Conservation (phyloP, 257 asterid genomes). For the Vinca minor region DNA sequence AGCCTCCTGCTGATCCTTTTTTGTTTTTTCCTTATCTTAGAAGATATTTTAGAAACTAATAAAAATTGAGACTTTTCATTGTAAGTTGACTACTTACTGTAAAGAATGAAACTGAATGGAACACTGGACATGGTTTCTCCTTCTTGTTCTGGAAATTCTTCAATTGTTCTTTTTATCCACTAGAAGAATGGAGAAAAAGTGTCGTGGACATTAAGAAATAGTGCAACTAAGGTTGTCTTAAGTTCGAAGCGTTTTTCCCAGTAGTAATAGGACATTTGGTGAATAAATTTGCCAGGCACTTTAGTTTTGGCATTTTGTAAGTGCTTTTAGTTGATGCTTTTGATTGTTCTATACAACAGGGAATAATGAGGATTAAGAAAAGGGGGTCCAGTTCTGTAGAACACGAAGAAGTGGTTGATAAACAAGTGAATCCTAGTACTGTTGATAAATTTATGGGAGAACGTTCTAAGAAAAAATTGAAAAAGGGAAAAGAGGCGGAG, state of each 20-base stretch:
- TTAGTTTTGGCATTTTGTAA: not conserved
- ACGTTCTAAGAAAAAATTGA: slow-evolving; percentile 47
- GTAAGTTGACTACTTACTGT: not conserved
- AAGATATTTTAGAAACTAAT: not conserved
- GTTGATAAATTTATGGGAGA: slow-evolving; percentile 36
- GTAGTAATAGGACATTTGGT: not conserved
- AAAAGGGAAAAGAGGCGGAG: slow-evolving; percentile 31
- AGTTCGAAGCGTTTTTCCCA: not conserved
- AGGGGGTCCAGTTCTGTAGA: slow-evolving; percentile 37
- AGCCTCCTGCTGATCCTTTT: too few species aligned
- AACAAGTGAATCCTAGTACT: slow-evolving; percentile 6
- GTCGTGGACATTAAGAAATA: not conserved
- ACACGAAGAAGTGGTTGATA: slow-evolving; percentile 24
- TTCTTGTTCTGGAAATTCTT: too few species aligned
- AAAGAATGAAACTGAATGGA: not conserved
- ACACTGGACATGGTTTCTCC: too few species aligned
- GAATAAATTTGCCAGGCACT: not conserved
- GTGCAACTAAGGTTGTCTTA: not conserved
- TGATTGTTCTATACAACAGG: not conserved
- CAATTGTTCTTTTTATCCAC: too few species aligned
- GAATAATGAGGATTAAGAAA: slow-evolving; percentile 53
- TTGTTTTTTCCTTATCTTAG: too few species aligned
- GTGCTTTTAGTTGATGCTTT: too few species aligned
- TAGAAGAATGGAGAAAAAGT: not conserved
- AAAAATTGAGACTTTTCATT: not conserved